Evolutionary conservation across 2,329 filamentous ascomycete species (phyloP), one percentile per base, ranked within the genome.

Genomic region (Fusarium kyushuense): DNA sequence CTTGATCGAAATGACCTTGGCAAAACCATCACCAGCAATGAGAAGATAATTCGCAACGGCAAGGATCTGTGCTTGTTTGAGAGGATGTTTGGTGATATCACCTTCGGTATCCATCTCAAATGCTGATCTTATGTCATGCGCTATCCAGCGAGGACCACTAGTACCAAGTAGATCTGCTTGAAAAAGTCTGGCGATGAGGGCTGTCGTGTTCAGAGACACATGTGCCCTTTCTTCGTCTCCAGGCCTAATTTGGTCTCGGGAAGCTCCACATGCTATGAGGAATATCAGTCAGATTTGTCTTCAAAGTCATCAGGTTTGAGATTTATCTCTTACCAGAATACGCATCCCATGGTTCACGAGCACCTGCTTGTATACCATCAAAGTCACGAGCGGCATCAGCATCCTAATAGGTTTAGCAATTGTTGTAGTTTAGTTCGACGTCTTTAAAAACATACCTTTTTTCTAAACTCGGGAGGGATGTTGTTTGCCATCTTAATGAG

Each of bases 121-220:
- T 7, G 45, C 29, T 3, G 3, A 10, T n/a, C 3, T 8, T 7
- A 32, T 7, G 9, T 47, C 45, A 16, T 2, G 1, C 4, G 17
- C 5, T 12, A 35, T 3, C 30, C 45, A 48, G 3, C 9, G 7
- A 13, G 43, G 3, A 21, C 45, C 45, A 23, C n/a, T 4, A 9
- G 2, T 8, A 10, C 5, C 25, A 11, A 47, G 30, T 3, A 58
- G 13, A 11, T 36, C 58, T 17, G 1, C 35, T 8, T 21, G 47
- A 9, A 29, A 54, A 1, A 69, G 47, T n/a, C 61, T 69, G 2
- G 63, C 63, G 2, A 67, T 6, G 0, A 69, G 30, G 1, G 48
- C 63, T 1, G 55, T 6, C 23, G 19, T 42, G 35, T 32, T 67
- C 13, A 69, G 4, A 45, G 59, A 67, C 3, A 2, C 14, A 4